These are phyloP conservation scores for Saturnispora kantuleensis DNA, from an alignment of 805 yeast genomes.

Conservation along the genomic window DNA sequence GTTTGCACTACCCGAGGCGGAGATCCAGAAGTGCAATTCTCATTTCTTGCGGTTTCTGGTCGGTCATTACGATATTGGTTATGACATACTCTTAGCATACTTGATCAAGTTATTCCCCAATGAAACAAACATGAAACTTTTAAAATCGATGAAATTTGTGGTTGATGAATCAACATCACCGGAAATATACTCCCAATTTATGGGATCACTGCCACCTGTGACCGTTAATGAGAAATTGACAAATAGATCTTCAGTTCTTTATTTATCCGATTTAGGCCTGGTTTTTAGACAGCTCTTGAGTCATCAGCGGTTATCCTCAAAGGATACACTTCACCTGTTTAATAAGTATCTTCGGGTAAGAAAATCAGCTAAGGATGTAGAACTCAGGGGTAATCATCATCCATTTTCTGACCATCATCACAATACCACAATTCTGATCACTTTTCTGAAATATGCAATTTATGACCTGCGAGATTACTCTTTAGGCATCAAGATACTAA, in stretches of 20 bases:
- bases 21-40: conserved; percentile 10
- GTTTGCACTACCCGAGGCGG: not conserved
- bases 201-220: conserved; percentile 7
- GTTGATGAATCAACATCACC: not conserved
- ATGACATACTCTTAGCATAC: conserved; percentile 9
- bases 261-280: conserved; percentile 8
- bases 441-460: conserved; percentile 9
- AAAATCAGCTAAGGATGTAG: too few species aligned
- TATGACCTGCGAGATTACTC: conserved; percentile 10
- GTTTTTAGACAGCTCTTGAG: conserved; percentile 10
- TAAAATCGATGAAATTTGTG: conserved; percentile 4
- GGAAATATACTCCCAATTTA: too few species aligned
- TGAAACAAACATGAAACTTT: conserved; percentile 1
- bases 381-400: conserved; percentile 6
- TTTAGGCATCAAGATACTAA: conserved; percentile 5
- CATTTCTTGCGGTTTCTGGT: conserved; percentile 8
- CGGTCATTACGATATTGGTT: conserved; percentile 5
- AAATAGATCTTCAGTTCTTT: not conserved
- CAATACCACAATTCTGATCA: conserved; percentile 13
- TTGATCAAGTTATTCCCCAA: conserved; percentile 10
- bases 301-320: conserved; percentile 4
- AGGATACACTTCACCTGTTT: conserved; percentile 4
- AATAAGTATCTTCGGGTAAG: conserved; percentile 1
- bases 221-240: conserved; percentile 6
- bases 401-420: conserved; percentile 15